A percentile compares a stretch with the other conserved stretches of the same genome.
Conservation (phyloP, 805 yeast species). For the Candida takata region DNA sequence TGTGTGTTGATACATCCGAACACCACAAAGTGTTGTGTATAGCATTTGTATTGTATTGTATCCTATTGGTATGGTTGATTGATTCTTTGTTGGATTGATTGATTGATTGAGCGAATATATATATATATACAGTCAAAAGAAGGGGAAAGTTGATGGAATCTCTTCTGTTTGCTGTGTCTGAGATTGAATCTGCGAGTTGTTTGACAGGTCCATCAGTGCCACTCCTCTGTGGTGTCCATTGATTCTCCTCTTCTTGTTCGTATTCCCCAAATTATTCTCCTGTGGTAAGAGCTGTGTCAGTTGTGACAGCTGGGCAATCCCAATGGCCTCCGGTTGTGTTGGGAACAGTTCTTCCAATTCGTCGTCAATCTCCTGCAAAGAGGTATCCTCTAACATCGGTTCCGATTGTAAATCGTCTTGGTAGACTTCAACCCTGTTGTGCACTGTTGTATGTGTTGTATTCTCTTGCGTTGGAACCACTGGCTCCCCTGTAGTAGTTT, state of each 20-base stretch:
- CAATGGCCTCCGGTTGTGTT: conserved; percentile 22
- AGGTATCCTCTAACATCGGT: conserved; percentile 5
- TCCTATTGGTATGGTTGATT: not conserved
- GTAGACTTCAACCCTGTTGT: not conserved
- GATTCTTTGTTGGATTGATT: not conserved
- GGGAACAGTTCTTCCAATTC: conserved; percentile 25
- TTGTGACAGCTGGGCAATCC: conserved; percentile 15
- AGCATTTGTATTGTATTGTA: too few relatives aligned
- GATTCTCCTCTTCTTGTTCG: not conserved
- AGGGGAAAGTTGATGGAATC: conserved; percentile 12
- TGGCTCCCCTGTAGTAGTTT: too few relatives aligned
- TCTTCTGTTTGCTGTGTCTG: too few relatives aligned
- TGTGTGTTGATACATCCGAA: too few relatives aligned
- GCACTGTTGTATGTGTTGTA: not conserved
- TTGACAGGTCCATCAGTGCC: not conserved
- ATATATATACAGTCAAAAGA: too few relatives aligned
- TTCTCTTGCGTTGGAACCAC: not conserved
- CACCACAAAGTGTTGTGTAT: too few relatives aligned
- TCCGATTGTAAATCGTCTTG: not conserved
- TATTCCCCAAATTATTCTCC: too few relatives aligned
- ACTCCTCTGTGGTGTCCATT: not conserved
- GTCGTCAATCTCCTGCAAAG: conserved; percentile 17
- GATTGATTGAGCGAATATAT: too few relatives aligned
- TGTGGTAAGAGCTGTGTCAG: conserved; percentile 3
- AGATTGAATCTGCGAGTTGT: too few relatives aligned